Evolutionary conservation across 2,329 filamentous ascomycete genomes (phyloP), one percentile per base, ranked within the genome.

Genomic region (Penicillium janthinellum): DNA sequence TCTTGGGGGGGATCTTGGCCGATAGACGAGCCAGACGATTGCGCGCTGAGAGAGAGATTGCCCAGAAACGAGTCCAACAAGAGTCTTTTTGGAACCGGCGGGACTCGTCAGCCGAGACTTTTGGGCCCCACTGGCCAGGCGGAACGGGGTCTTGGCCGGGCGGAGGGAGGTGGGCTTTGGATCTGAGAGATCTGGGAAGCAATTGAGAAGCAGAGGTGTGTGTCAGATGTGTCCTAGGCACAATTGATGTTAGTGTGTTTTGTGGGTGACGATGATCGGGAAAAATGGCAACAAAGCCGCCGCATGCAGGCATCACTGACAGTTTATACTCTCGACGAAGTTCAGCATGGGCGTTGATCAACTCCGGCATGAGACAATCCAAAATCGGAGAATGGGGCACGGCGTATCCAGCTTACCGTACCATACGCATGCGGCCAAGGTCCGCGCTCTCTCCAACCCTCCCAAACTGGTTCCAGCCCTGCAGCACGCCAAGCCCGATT

Each of bases 21-120:
- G 59, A 56, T 42, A 35, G 57, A 57, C 42, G 37, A 60, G 37
- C 52, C 59, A 50, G 61, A 56, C 56, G 22, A 59, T 57, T 42
- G 59, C 59, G 55, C 42, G 58, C 61, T 41, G 17, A 54, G 57
- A 41, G 53, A 64, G 62, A 57, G 25, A 60, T 67, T 59, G 62
- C 59, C 64, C 58, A 66, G 64, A 58, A 45, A 54, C 31, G 8
- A 10, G 31, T 31, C 31, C 31, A 31, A 31, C 31, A 58, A 62
- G 50, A 53, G 58, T 49, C 35, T 47, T 50, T 57, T 62, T 65
- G 57, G 59, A 62, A 54, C 38, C 45, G 44, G 66, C 67, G 67
- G 67, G 66, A 68, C 67, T 69, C 67, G 67, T 68, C 67, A 69
- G 67, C 67, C 66, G 50, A 66, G 61, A 62, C 63, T 63, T 64